Percentiles rank a stretch among this genome's conserved stretches.
phyloP scores from a whole-genome alignment of 2,329 filamentous ascomycete genomes.

The Cryphonectria radicalis region DNA sequence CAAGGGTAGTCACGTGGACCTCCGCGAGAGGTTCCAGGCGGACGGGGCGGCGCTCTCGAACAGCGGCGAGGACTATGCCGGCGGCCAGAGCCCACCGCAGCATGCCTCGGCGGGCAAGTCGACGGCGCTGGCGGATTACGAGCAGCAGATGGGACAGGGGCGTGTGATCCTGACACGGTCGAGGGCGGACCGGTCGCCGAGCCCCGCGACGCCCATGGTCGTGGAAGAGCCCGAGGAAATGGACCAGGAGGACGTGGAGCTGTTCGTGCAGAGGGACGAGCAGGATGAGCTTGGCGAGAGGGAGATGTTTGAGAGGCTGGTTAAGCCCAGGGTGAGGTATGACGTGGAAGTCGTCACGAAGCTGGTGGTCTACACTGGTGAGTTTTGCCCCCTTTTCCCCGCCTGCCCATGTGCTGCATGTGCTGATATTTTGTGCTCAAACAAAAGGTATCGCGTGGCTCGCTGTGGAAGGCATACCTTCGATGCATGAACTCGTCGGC shows the following conservation, averaged over 20 bases:
- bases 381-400: constrained; percentile 37
- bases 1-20: constrained; percentile 49
- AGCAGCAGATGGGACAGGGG: constrained; percentile 75
- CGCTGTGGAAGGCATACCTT: constrained; percentile 74
- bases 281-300: constrained; percentile 65
- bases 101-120: constrained; percentile 18
- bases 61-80: constrained; percentile 41
- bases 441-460: constrained; percentile 77
- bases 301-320: constrained; percentile 82
- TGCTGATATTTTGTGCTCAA: not conserved
- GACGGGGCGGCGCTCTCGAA: constrained; percentile 34
- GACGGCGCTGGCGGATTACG: constrained; percentile 63
- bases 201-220: constrained; percentile 30
- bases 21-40: constrained; percentile 40
- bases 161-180: constrained; percentile 44
- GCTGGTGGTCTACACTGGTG: constrained; percentile 90
- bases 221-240: constrained; percentile 34
- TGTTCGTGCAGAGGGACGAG: constrained; percentile 35
- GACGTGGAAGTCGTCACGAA: constrained; percentile 99
- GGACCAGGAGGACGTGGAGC: constrained; percentile 38
- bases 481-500: constrained; percentile 69
- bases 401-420: no score
- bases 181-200: constrained; percentile 34
- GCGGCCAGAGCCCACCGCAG: constrained; percentile 48
- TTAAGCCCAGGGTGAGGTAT: constrained; percentile 87